Conservation (phyloP, 495 filamentous ascomycete species). For the Penicilliopsis zonata region DNA sequence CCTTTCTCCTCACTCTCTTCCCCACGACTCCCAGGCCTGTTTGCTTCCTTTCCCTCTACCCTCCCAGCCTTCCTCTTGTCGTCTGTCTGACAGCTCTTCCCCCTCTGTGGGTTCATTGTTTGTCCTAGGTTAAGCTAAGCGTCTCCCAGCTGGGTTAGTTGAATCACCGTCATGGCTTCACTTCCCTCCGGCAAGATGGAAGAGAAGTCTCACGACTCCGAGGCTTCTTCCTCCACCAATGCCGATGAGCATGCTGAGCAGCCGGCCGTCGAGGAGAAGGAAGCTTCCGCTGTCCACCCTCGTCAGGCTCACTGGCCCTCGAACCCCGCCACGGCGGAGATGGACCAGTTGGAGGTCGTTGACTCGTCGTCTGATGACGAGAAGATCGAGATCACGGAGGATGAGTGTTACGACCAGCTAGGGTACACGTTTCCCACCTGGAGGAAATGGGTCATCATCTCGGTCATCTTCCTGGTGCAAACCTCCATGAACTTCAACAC, state of each 20-base stretch:
- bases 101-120: slow-evolving; percentile 6
- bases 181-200: slow-evolving; percentile 9
- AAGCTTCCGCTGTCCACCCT: slow-evolving; percentile 5
- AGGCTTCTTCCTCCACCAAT: slow-evolving; percentile 24
- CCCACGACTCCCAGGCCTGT: slow-evolving; percentile 1
- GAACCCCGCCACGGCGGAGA: slow-evolving; percentile 4
- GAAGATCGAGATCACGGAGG: slow-evolving; percentile 38
- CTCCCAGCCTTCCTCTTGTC: background rate
- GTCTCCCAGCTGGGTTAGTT: too few species aligned
- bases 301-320: slow-evolving; percentile 1
- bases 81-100: slow-evolving; percentile 2
- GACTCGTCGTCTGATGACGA: slow-evolving; percentile 7
- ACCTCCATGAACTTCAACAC: slow-evolving; percentile 49
- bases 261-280: slow-evolving; percentile 18
- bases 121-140: too few species aligned
- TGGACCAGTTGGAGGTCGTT: slow-evolving; percentile 18
- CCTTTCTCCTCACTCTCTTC: slow-evolving; percentile 3
- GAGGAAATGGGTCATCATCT: slow-evolving; percentile 51
- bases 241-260: slow-evolving; percentile 14
- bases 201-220: slow-evolving; percentile 22
- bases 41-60: slow-evolving; percentile 2
- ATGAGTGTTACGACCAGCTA: slow-evolving; percentile 45
- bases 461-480: slow-evolving; percentile 46
- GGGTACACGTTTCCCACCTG: slow-evolving; percentile 38
- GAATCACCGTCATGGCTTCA: slow-evolving; percentile 5